Evolutionary conservation across 2,329 filamentous ascomycete genomes (phyloP).

Genomic region (Beauveria sp.): DNA sequence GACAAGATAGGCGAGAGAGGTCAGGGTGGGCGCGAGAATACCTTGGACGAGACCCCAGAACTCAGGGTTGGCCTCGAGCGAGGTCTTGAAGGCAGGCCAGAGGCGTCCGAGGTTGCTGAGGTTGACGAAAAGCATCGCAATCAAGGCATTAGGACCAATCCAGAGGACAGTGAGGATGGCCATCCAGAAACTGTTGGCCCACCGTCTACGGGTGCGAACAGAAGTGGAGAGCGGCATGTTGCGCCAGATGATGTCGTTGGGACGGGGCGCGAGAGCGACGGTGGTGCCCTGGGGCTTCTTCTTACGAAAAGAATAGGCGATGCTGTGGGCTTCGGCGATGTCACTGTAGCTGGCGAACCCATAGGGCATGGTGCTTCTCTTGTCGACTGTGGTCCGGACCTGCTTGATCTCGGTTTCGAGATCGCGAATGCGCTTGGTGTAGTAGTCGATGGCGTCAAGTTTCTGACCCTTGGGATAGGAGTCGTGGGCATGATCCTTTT

Average conservation of each 20-base stretch:
- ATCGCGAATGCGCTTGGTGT: slow-evolving; percentile 74
- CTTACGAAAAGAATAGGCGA: slow-evolving; percentile 72
- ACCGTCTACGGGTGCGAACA: slow-evolving; percentile 61
- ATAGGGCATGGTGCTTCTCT: slow-evolving; percentile 79
- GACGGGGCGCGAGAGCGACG: slow-evolving; percentile 72
- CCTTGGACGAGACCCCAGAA: slow-evolving; percentile 92
- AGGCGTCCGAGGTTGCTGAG: slow-evolving; percentile 70
- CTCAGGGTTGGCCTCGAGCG: slow-evolving; percentile 52
- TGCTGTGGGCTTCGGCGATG: slow-evolving; percentile 79
- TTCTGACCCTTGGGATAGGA: slow-evolving; percentile 63
- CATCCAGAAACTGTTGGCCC: slow-evolving; percentile 82
- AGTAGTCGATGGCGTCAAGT: slow-evolving; percentile 89
- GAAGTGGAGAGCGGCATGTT: slow-evolving; percentile 70
- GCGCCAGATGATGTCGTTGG: slow-evolving; percentile 92
- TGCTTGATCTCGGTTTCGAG: slow-evolving; percentile 81
- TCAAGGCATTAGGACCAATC: slow-evolving; percentile 88
- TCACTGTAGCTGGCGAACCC: slow-evolving; percentile 92
- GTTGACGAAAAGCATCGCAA: slow-evolving; percentile 88
- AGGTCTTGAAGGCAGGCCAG: slow-evolving; percentile 66
- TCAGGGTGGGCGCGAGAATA: slow-evolving; percentile 80
- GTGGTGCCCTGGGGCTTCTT: slow-evolving; percentile 75
- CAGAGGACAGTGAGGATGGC: slow-evolving; percentile 72
- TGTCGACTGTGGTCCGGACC: slow-evolving; percentile 74
- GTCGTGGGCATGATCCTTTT: slow-evolving; percentile 62
- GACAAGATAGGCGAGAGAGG: slow-evolving; percentile 78